Conservation (phyloP, 2,329 filamentous ascomycete genomes). For the Tricladium varicosporioides region DNA sequence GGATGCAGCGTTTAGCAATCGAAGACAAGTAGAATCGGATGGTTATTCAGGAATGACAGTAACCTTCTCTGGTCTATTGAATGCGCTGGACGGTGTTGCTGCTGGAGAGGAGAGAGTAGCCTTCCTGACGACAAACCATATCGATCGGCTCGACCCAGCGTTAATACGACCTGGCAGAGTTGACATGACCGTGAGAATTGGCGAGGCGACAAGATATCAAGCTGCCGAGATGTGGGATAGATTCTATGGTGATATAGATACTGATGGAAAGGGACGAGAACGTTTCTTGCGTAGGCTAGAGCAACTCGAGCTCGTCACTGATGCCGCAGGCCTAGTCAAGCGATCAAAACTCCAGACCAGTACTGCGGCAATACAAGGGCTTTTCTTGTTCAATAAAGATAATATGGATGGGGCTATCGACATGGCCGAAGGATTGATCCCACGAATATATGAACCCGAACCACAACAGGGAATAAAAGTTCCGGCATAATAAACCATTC, state of each 20-base stretch:
- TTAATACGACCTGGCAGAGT: conserved; percentile 88
- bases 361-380: conserved; percentile 86
- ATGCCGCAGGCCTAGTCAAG: conserved; percentile 32
- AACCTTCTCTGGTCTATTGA: conserved; percentile 88
- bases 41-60: conserved; percentile 31
- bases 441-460: conserved; percentile 51
- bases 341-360: conserved; percentile 54
- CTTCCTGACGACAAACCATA: conserved; percentile 93
- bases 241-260: conserved; percentile 85
- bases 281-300: conserved; percentile 71
- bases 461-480: conserved; percentile 14
- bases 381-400: conserved; percentile 95
- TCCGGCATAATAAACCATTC: conserved; percentile 7
- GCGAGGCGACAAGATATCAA: conserved; percentile 82
- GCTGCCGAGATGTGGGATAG: conserved; percentile 88
- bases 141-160: conserved; percentile 81
- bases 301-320: conserved; percentile 67
- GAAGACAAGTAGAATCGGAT: conserved; percentile 56
- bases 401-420: conserved; percentile 82
- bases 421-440: conserved; percentile 69
- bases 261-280: conserved; percentile 57
- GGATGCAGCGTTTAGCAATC: conserved; percentile 46
- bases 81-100: conserved; percentile 85
- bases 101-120: conserved; percentile 92
- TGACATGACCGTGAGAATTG: conserved; percentile 88